These are phyloP conservation scores for Verticillium nubilum DNA, from an alignment of 2,329 filamentous ascomycete species.

Conservation along the genomic window DNA sequence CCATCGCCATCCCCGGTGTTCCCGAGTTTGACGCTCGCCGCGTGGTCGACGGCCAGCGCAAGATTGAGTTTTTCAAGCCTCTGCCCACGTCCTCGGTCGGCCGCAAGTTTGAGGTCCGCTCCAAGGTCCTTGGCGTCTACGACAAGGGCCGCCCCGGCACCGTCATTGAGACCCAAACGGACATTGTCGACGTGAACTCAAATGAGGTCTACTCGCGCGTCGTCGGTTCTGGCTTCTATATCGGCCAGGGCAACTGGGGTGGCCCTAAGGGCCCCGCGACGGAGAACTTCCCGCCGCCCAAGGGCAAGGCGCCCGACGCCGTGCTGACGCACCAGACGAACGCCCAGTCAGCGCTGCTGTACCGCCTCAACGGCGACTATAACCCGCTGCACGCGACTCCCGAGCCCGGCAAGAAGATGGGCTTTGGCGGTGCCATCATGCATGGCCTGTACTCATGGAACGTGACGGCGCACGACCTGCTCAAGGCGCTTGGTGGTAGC, in stretches of 20 bases:
- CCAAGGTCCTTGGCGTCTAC: slow-evolving; percentile 78
- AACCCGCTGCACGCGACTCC: slow-evolving; percentile 88
- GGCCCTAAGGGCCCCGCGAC: slow-evolving; percentile 85
- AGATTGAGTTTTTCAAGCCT: slow-evolving; percentile 69
- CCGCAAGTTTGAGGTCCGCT: slow-evolving; percentile 68
- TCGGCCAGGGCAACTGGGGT: slow-evolving; percentile 77
- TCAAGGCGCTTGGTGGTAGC: slow-evolving; percentile 68
- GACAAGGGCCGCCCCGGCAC: slow-evolving; percentile 83
- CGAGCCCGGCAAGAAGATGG: slow-evolving; percentile 82
- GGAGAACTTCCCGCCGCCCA: slow-evolving; percentile 70
- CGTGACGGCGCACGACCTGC: slow-evolving; percentile 64
- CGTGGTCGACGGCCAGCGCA: slow-evolving; percentile 79
- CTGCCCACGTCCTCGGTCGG: slow-evolving; percentile 68
- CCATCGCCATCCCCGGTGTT: slow-evolving; percentile 65
- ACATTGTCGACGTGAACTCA: slow-evolving; percentile 64
- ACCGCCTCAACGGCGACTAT: slow-evolving; percentile 88
- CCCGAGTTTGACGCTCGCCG: slow-evolving; percentile 70
- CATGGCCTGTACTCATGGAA: slow-evolving; percentile 91
- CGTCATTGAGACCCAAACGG: slow-evolving; percentile 73
- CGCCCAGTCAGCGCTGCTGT: slow-evolving; percentile 67
- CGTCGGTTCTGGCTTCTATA: slow-evolving; percentile 69
- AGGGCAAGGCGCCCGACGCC: slow-evolving; percentile 64
- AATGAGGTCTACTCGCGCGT: slow-evolving; percentile 68
- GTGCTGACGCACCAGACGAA: slow-evolving; percentile 67
- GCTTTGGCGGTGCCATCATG: slow-evolving; percentile 83